Evolutionary conservation across 1,284 basidiomycete species (phyloP), one percentile per base, ranked within the genome.

Genomic region (Grifola frondosa): DNA sequence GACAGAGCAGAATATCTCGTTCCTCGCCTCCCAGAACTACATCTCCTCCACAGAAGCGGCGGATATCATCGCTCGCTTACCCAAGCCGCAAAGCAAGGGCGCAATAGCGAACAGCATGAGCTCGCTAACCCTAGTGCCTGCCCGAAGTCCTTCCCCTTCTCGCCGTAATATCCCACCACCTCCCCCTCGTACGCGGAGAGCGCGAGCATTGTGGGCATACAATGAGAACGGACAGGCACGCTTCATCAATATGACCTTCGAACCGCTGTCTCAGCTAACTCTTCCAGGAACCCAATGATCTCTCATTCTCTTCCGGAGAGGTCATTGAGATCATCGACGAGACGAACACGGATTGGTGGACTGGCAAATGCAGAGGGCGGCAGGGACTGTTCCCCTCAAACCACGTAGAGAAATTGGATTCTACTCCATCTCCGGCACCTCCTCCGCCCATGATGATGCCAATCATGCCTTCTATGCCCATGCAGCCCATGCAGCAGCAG

Each of bases 291-390:
- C 64, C 68, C 3, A 75, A 78, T 30, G 81, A 85, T 55, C 72
- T 84, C 12, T 72, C 73, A 0, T 84, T 84, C 66, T 62, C 61
- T 17, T 57, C 66, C 1, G 81, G 79, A 4, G 80, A 84, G 56
- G 66, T 78, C 13, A 74, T 84, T 53, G 78, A 81, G 44, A 69
- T 84, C 29, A 59, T 76, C 23, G 72, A 74, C 25, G 77, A 82
- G 57, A 78, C 73, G n/a, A 84, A 83, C 46, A 48, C 62, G 0
- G 81, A 84, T 52, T 84, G 81, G 81, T 84, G 80, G 80, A 77
- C 70, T 30, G 80, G 81, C n/a, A 67, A 64, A 38, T 56, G 69
- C 41, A 71, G 74, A 25, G 83, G 82, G 13, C 71, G 64, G 46
- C 73, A 80, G 49, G 84, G 80, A 1, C 65, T 86, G 23, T 84